phyloP scores from a whole-genome alignment of 768 basidiomycete species.

The button mushroom (Agaricus bisporus) region DNA sequence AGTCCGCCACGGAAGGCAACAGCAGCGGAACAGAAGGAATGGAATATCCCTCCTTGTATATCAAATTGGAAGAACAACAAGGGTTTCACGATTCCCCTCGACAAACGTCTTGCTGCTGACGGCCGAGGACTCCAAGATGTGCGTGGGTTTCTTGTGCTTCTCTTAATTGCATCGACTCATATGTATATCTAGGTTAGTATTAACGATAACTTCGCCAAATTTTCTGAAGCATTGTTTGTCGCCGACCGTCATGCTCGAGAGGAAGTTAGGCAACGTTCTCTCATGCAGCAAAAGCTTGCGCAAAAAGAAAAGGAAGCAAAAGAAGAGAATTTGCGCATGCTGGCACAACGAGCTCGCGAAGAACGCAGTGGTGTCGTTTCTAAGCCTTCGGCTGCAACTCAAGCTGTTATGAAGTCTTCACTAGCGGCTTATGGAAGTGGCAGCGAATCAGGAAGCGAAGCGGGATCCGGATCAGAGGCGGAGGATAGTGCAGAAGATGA shows the following conservation, averaged over 20 bases:
- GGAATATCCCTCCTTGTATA: constrained; percentile 99
- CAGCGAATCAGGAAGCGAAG: constrained; percentile 48
- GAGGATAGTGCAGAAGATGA: constrained; percentile 68
- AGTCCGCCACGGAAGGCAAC: constrained; percentile 96
- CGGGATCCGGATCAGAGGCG: constrained; percentile 40
- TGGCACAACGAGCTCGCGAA: constrained; percentile 94
- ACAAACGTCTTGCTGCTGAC: constrained; percentile 96
- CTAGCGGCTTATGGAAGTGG: constrained; percentile 87
- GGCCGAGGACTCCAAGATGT: constrained; percentile 98
- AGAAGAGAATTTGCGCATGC: constrained; percentile 89
- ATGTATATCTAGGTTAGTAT: constrained; percentile 70
- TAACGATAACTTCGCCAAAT: constrained; percentile 99
- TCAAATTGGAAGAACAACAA: constrained; percentile 99
- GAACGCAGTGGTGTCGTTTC: constrained; percentile 80
- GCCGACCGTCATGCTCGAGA: constrained; percentile 97
- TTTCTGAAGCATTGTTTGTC: constrained; percentile 92
- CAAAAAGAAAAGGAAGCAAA: constrained; percentile 97
- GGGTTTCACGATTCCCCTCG: constrained; percentile 97
- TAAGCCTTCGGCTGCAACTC: constrained; percentile 60
- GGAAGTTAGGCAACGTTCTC: constrained; percentile 90
- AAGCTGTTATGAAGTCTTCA: constrained; percentile 67
- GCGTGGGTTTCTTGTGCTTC: constrained; percentile 23
- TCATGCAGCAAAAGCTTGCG: constrained; percentile 99
- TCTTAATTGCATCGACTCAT: neutral
- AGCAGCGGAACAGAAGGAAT: constrained; percentile 97